phyloP scores from a whole-genome alignment of 1,284 basidiomycete species.

The Boletus semigastroideus region DNA sequence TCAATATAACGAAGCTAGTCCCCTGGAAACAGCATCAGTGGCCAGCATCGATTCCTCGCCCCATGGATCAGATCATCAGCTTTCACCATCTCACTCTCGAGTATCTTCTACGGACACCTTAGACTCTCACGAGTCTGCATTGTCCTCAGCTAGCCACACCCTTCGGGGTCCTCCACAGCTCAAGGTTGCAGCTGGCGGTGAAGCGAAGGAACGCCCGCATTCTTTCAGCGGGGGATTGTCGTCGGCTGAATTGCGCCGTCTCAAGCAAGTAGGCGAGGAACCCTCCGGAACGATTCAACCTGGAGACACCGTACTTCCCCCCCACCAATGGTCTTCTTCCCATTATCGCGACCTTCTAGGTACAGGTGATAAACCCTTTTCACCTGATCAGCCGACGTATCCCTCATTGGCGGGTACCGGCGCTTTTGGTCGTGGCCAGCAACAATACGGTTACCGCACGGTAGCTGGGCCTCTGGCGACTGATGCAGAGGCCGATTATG shows the following conservation, averaged over 20 bases:
- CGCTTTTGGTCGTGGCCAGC: slow-evolving; percentile 41
- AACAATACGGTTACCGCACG: slow-evolving; percentile 49
- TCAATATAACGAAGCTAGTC: slow-evolving; percentile 63
- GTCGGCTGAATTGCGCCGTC: slow-evolving; percentile 65
- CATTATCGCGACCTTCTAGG: slow-evolving; percentile 46
- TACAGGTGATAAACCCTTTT: slow-evolving; percentile 34
- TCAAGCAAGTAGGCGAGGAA: slow-evolving; percentile 64
- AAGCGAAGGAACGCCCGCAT: slow-evolving; percentile 72
- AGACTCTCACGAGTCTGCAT: slow-evolving; percentile 54
- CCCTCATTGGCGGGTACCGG: slow-evolving; percentile 58
- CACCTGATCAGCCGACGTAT: slow-evolving; percentile 62
- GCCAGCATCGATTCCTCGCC: slow-evolving; percentile 72
- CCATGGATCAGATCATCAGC: slow-evolving; percentile 60
- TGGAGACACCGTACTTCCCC: slow-evolving; percentile 36
- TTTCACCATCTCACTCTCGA: slow-evolving; percentile 67
- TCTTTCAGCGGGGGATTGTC: slow-evolving; percentile 77
- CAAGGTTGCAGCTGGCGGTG: slow-evolving; percentile 49
- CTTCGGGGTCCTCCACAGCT: slow-evolving; percentile 52
- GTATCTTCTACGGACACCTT: slow-evolving; percentile 75
- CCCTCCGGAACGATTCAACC: slow-evolving; percentile 36
- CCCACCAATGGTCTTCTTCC: slow-evolving; percentile 46
- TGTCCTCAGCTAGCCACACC: slow-evolving; percentile 52
- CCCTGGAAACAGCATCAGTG: slow-evolving; percentile 68
- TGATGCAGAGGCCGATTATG: slow-evolving; percentile 58
- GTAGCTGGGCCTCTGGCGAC: slow-evolving; percentile 43